Evolutionary conservation across 1,139 yeast genomes (phyloP).

Genomic region (Yamadazyma diospyri): DNA sequence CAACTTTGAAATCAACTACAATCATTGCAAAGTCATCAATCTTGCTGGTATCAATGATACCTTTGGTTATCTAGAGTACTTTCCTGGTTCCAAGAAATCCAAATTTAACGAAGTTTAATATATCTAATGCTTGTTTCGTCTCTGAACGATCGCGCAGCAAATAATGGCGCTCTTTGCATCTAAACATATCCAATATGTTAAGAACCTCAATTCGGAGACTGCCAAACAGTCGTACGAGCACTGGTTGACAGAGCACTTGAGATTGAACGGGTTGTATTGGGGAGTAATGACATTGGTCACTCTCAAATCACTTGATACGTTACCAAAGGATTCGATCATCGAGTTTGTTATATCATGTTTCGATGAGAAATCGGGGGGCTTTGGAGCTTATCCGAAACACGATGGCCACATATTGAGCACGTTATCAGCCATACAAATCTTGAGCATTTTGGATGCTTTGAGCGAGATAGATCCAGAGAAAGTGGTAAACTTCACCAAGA

Average conservation of each 20-base stretch:
- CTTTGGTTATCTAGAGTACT: slow-evolving; percentile 69
- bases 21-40: slow-evolving; percentile 78
- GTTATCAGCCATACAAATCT: slow-evolving; percentile 77
- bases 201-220: slow-evolving; percentile 33
- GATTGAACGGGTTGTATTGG: slow-evolving; percentile 94
- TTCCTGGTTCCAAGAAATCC: slow-evolving; percentile 52
- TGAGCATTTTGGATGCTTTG: slow-evolving; percentile 62
- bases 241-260: slow-evolving; percentile 86
- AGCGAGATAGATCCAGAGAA: slow-evolving; percentile 24
- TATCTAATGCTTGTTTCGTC: too few species aligned
- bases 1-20: slow-evolving; percentile 69
- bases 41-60: slow-evolving; percentile 51
- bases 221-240: slow-evolving; percentile 54
- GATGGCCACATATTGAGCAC: slow-evolving; percentile 91
- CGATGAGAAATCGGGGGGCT: slow-evolving; percentile 65
- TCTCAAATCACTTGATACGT: slow-evolving; percentile 49
- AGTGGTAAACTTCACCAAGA: slow-evolving; percentile 41
- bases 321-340: slow-evolving; percentile 59
- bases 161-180: slow-evolving; percentile 8
- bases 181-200: slow-evolving; percentile 36
- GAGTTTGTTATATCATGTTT: slow-evolving; percentile 68
- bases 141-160: too few species aligned
- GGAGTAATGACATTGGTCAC: slow-evolving; percentile 76
- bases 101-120: slow-evolving; percentile 11
- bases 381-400: slow-evolving; percentile 85